Percentiles rank a stretch among this genome's conserved stretches.
These are phyloP conservation scores for Dendrothele bispora DNA, from an alignment of 768 basidiomycete species.

Conservation along the genomic window DNA sequence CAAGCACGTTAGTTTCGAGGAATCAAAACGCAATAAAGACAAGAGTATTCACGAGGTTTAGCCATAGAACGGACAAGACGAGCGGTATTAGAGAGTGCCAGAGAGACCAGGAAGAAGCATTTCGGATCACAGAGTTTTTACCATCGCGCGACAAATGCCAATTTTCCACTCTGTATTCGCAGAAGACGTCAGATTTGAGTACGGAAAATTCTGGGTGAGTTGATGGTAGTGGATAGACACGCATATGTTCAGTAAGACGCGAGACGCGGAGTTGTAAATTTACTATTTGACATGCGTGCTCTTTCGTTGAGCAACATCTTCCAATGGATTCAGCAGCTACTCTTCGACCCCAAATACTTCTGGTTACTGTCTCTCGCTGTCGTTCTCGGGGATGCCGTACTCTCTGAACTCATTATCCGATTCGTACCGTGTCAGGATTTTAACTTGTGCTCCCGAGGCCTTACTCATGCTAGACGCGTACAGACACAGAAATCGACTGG, in stretches of 20 bases:
- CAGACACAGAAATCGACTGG: constrained; percentile 99
- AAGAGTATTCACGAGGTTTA: constrained; percentile 11
- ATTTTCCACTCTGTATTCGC: constrained; percentile 63
- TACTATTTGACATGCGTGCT: not conserved
- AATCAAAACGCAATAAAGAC: not conserved
- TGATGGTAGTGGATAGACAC: constrained; percentile 29
- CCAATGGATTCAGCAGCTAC: constrained; percentile 30
- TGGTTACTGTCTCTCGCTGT: constrained; percentile 64
- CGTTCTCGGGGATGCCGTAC: constrained; percentile 70
- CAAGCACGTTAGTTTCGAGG: not conserved
- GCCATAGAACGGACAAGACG: constrained; percentile 32
- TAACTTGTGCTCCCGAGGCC: constrained; percentile 17
- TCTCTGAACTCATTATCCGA: constrained; percentile 79
- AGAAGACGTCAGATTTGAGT: constrained; percentile 42
- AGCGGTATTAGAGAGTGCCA: constrained; percentile 33
- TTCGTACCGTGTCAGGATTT: constrained; percentile 76
- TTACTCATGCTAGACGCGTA: constrained; percentile 9
- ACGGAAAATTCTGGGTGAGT: constrained; percentile 54
- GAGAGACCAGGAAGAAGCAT: constrained; percentile 33
- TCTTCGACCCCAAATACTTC: constrained; percentile 62
- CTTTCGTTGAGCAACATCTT: constrained; percentile 10
- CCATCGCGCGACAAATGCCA: constrained; percentile 45
- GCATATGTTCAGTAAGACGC: too few species aligned
- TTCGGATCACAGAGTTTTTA: constrained; percentile 28
- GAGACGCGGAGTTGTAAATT: too few species aligned